These are phyloP conservation scores for Elongisporangium undulatum DNA, from an alignment of 352 stramenopile species.

Conservation along the genomic window DNA sequence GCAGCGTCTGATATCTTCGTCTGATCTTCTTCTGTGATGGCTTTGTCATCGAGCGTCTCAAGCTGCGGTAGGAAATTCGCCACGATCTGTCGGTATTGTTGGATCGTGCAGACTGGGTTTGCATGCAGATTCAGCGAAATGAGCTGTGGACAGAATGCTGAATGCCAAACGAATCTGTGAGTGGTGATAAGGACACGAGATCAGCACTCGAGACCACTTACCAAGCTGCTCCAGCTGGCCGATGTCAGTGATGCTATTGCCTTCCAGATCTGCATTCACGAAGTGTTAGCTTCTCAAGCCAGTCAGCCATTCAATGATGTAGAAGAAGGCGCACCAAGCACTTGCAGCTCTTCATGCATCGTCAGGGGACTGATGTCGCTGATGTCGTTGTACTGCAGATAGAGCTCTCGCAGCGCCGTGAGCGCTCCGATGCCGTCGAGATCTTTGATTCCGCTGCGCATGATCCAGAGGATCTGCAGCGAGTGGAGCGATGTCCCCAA, in stretches of 20 bases:
- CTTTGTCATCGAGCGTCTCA: conserved; percentile 42
- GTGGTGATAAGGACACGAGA: not conserved
- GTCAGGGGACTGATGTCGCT: conserved; percentile 75
- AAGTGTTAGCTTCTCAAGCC: not conserved
- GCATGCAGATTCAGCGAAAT: conserved; percentile 46
- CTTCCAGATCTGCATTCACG: conserved; percentile 48
- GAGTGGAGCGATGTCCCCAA: conserved; percentile 73
- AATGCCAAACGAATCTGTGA: not conserved
- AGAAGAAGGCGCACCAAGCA: conserved; percentile 47
- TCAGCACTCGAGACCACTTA: conserved; percentile 7
- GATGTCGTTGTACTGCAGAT: conserved; percentile 74
- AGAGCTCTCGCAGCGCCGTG: conserved; percentile 69
- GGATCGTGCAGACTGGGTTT: conserved; percentile 63
- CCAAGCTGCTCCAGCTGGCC: conserved; percentile 77
- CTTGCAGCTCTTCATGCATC: conserved; percentile 82
- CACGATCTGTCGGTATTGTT: conserved; percentile 60
- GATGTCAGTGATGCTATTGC: conserved; percentile 66
- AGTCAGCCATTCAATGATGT: not conserved
- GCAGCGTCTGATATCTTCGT: conserved; percentile 38
- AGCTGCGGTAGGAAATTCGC: conserved; percentile 74
- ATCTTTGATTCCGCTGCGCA: conserved; percentile 63
- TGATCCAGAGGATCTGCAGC: conserved; percentile 61
- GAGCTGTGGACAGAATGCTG: conserved; percentile 68
- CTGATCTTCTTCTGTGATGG: conserved; percentile 30
- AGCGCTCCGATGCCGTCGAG: conserved; percentile 85